Percentiles rank a stretch among this genome's conserved stretches.
Conservation (phyloP, 2,329 filamentous ascomycete species). For the Aspergillus quadricinctus region DNA sequence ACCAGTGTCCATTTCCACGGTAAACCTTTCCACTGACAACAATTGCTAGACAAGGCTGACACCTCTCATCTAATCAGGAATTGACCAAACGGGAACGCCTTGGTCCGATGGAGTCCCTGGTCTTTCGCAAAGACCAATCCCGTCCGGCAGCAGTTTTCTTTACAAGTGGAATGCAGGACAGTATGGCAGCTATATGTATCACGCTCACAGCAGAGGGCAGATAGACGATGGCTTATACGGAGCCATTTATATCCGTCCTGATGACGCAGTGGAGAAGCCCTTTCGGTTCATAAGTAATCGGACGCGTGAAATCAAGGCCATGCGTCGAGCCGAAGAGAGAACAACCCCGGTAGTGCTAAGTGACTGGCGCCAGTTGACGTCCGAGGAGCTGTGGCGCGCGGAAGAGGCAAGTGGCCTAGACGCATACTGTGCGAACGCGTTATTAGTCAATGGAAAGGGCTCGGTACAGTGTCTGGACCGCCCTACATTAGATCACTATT, state of each 20-base stretch:
- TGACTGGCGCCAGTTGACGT: slow-evolving; percentile 54
- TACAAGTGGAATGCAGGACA: slow-evolving; percentile 53
- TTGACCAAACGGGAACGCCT: slow-evolving; percentile 48
- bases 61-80: slow-evolving; percentile 14
- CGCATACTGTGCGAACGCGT: slow-evolving; percentile 54
- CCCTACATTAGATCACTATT: slow-evolving; percentile 39
- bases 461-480: slow-evolving; percentile 47
- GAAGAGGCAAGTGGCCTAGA: slow-evolving; percentile 28
- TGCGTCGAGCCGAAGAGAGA: slow-evolving; percentile 46
- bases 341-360: slow-evolving; percentile 48
- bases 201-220: slow-evolving; percentile 52
- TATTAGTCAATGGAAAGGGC: slow-evolving; percentile 59
- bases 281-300: slow-evolving; percentile 47
- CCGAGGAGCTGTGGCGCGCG: slow-evolving; percentile 35
- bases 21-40: not conserved
- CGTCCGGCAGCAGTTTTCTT: slow-evolving; percentile 45
- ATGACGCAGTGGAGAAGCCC: slow-evolving; percentile 37
- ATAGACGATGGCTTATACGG: slow-evolving; percentile 58
- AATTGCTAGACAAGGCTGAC: not conserved
- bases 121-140: slow-evolving; percentile 50
- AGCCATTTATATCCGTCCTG: slow-evolving; percentile 47
- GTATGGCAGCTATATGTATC: slow-evolving; percentile 58
- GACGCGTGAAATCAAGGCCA: slow-evolving; percentile 33
- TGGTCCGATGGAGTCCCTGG: slow-evolving; percentile 58
- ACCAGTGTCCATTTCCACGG: slow-evolving; percentile 32